Evolutionary conservation across 2,329 filamentous ascomycete genomes (phyloP).

Genomic region (Fusarium cicatricum): DNA sequence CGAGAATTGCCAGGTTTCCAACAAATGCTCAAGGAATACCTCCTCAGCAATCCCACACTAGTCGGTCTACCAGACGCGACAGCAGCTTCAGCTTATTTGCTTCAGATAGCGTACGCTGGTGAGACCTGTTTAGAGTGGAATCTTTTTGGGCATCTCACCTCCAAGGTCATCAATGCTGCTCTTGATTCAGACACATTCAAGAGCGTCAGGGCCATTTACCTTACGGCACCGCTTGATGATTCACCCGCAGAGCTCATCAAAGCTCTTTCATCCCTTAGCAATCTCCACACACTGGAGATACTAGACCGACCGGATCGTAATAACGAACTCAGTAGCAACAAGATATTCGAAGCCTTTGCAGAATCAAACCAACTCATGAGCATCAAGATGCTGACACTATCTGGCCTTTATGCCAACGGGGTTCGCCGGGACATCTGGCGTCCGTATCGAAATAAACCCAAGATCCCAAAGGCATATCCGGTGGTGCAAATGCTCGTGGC

Average conservation of each 20-base stretch:
- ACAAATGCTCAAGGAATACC: background rate
- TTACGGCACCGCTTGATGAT: background rate
- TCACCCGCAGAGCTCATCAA: background rate
- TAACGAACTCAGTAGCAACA: background rate
- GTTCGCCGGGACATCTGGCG: constrained; percentile 3
- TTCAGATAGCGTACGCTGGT: background rate
- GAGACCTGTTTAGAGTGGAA: constrained; percentile 1
- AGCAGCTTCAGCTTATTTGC: background rate
- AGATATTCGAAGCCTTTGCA: constrained; percentile 1
- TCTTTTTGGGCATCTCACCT: background rate
- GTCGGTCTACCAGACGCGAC: background rate
- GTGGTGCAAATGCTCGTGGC: constrained; percentile 12
- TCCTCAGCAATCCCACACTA: background rate
- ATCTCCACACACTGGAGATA: constrained; percentile 5
- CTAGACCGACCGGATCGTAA: background rate
- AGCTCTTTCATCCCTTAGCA: constrained; percentile 1
- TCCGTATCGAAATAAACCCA: background rate
- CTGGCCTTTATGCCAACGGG: constrained; percentile 3
- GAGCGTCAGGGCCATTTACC: background rate
- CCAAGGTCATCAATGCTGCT: background rate
- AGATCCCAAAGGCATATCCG: background rate
- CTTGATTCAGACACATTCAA: background rate
- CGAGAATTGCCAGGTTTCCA: background rate
- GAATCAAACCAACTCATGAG: background rate
- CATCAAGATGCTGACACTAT: constrained; percentile 9